Evolutionary conservation across 192 early-diverging fungal genomes (phyloP), one percentile per base, ranked within the genome.

Genomic region (Helicostylum pulchrum): DNA sequence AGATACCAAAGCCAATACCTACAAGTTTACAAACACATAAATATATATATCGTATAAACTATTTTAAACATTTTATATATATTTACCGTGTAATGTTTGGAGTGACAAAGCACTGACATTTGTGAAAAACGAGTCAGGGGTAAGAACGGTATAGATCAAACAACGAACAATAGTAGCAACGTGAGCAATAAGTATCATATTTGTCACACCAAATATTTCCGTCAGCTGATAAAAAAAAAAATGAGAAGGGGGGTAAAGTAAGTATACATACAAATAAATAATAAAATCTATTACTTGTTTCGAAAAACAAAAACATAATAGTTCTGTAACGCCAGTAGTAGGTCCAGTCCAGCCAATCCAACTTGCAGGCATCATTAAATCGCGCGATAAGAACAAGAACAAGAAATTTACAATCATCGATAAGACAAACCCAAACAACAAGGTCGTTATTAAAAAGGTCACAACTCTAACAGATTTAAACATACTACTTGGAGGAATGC

Each of bases 271-370:
- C 10, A 6, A 59, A 17, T 43, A 59, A 39, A 53, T 12, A 55
- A 10, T 9, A 17, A 10, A 14, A 32, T 14, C n/a, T 45, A 42
- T 45, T 73, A 77, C 76, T 55, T 73, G 61, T 64, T 74, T 77
- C 8, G 76, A 77, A 34, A 74, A 49, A 44, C 55, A 77, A 47
- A 77, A 77, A 19, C 68, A 66, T 12, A 71, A 45, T 20, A 75
- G n/a, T 56, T 75, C 74, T 4, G 74, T 64, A 14, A 75, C 15
- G 23, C 69, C 69, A 19, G 68, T 65, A 12, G 71, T 32, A 12
- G 74, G 74, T 10, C 74, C 74, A 31, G 74, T 75, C 66, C 70
- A 71, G 23, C 74, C 74, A 36, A 75, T 59, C 20, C 71, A 63
- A 34, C 61, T 61, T n/a, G 74, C 59, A 63, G 48, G 53, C 30